A percentile compares a stretch with the other conserved stretches of the same genome.
Conservation (phyloP, 1,284 basidiomycete genomes). For the Uromyces viciae-fabae region DNA sequence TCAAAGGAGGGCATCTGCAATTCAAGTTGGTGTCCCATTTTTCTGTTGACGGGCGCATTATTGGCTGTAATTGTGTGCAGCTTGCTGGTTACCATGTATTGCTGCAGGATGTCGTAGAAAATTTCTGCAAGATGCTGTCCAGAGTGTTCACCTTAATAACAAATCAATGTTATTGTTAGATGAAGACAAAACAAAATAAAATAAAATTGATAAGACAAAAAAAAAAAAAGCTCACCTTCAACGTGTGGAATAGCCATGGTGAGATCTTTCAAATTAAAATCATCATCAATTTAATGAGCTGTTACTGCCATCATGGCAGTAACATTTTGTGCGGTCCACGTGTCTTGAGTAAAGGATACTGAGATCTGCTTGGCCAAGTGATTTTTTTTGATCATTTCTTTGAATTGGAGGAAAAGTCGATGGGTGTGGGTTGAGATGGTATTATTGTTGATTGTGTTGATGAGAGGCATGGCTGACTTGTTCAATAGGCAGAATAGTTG, state of each 20-base stretch:
- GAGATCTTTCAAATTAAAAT: neutral
- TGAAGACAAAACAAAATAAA: too few species aligned
- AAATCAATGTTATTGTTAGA: too few species aligned
- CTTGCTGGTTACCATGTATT: neutral
- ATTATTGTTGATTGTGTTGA: neutral
- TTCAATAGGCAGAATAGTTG: neutral
- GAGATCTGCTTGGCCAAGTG: neutral
- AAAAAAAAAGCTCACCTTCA: neutral
- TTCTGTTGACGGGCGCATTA: neutral
- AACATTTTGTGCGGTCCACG: conserved; percentile 1
- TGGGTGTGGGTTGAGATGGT: neutral
- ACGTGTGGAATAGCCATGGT: neutral
- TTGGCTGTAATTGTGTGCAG: neutral
- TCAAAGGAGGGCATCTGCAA: neutral
- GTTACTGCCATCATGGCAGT: neutral
- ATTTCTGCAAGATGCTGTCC: neutral
- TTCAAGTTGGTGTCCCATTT: conserved; percentile 1
- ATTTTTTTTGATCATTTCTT: neutral
- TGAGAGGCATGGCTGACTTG: neutral
- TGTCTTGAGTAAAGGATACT: neutral
- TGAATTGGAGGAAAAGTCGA: neutral
- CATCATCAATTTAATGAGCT: neutral
- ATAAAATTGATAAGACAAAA: neutral
- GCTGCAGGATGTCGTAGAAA: neutral
- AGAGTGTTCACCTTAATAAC: neutral